phyloP scores from a whole-genome alignment of 116 monocot species.

The Dioscorea cayenensis region DNA sequence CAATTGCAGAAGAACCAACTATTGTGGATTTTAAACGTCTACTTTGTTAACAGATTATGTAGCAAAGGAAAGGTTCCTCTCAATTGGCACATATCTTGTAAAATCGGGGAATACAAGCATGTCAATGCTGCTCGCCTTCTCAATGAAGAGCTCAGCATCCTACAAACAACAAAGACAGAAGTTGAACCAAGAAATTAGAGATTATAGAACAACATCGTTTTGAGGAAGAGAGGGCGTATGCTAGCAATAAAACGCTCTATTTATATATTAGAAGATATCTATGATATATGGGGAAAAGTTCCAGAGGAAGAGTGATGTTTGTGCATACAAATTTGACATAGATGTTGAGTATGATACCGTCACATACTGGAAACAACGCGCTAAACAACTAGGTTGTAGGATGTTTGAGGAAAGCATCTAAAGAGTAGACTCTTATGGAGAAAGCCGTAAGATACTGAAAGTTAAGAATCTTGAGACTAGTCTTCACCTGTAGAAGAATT shows the following conservation, averaged over 20 bases:
- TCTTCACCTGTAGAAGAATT: conserved; percentile 73
- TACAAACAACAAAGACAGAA: conserved; percentile 52
- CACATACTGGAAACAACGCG: conserved; percentile 59
- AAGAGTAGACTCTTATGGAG: conserved; percentile 38
- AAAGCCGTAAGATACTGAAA: conserved; percentile 57
- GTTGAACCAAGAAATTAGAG: conserved; percentile 52
- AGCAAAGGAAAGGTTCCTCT: conserved; percentile 65
- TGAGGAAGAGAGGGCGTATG: conserved; percentile 45
- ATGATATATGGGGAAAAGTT: conserved; percentile 39
- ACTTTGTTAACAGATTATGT: conserved; percentile 44
- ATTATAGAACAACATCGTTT: conserved; percentile 56
- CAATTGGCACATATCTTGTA: conserved; percentile 50
- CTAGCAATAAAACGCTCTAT: conserved; percentile 33
- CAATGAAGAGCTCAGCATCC: conserved; percentile 45
- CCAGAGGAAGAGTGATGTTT: conserved; percentile 37
- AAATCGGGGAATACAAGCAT: conserved; percentile 60
- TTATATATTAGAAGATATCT: conserved; percentile 56
- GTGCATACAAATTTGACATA: conserved; percentile 33
- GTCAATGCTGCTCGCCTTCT: conserved; percentile 66
- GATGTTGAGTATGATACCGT: conserved; percentile 44
- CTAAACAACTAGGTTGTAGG: conserved; percentile 34
- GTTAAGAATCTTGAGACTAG: conserved; percentile 45
- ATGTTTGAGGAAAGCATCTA: conserved; percentile 52
- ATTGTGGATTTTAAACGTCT: conserved; percentile 50
- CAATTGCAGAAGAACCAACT: conserved; percentile 31